Percentiles rank a stretch among this genome's conserved stretches.
Evolutionary conservation across 306 rosid species (phyloP).

Genomic region (Phaseolus lunatus): DNA sequence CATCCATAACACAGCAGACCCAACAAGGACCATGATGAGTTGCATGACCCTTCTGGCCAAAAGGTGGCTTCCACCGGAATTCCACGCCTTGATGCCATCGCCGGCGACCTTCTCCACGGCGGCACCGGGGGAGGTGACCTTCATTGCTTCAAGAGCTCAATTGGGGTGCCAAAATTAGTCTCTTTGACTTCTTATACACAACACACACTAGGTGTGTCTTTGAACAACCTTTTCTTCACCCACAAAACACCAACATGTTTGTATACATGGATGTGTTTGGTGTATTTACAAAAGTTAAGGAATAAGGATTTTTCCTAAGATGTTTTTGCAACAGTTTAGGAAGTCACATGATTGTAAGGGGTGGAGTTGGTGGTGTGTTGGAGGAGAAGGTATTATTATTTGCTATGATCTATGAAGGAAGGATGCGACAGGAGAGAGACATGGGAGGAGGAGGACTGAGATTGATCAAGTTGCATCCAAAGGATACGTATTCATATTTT

Average conservation of each 20-base stretch:
- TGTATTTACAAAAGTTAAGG: conserved; percentile 31
- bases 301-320: background rate
- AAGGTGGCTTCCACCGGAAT: conserved; percentile 33
- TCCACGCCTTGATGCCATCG: conserved; percentile 18
- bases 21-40: conserved; percentile 41
- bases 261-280: background rate
- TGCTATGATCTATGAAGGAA: too few relatives aligned
- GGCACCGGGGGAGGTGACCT: conserved; percentile 21
- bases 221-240: conserved; percentile 43
- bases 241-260: conserved; percentile 9
- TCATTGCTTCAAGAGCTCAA: conserved; percentile 42
- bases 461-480: background rate
- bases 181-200: background rate
- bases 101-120: background rate
- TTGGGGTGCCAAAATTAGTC: conserved; percentile 12
- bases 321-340: conserved; percentile 6
- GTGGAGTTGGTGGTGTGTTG: background rate
- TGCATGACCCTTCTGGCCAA: conserved; percentile 31
- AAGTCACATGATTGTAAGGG: background rate
- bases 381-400: background rate
- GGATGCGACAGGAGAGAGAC: background rate
- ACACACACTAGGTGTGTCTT: background rate
- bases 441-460: background rate
- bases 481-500: background rate
- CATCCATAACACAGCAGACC: conserved; percentile 44